A percentile compares a stretch with the other conserved stretches of the same genome.
Conservation (phyloP, 1,284 basidiomycete genomes). For the Paramarasmius palmivorus region DNA sequence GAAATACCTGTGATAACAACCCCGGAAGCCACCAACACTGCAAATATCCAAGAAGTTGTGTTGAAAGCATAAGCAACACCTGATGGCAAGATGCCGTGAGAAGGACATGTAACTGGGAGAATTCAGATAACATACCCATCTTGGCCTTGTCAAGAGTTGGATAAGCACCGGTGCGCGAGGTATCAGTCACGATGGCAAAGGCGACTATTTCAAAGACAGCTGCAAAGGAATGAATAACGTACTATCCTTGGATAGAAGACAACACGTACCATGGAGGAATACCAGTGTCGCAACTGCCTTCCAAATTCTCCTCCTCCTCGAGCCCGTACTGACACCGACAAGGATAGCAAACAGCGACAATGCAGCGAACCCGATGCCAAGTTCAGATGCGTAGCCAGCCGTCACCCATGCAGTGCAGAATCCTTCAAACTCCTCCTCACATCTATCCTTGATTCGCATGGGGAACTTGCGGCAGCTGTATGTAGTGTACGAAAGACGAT, state of each 20-base stretch:
- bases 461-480: conserved; percentile 70
- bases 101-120: neutral
- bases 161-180: conserved; percentile 48
- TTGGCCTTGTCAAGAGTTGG: conserved; percentile 57
- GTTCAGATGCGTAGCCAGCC: conserved; percentile 62
- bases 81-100: conserved; percentile 25
- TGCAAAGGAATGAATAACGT: conserved; percentile 22
- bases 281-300: conserved; percentile 65
- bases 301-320: conserved; percentile 73
- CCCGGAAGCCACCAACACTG: conserved; percentile 49
- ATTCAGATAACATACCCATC: conserved; percentile 46
- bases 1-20: conserved; percentile 66
- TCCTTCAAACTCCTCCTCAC: conserved; percentile 57
- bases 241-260: neutral
- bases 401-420: conserved; percentile 73
- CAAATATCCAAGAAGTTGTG: conserved; percentile 59
- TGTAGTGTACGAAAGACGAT: conserved; percentile 50
- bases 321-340: conserved; percentile 71
- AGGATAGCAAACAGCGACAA: conserved; percentile 58
- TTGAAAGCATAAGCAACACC: conserved; percentile 61
- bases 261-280: conserved; percentile 51
- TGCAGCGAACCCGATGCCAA: conserved; percentile 63
- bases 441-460: conserved; percentile 54
- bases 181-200: conserved; percentile 66
- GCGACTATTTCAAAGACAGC: conserved; percentile 62